Conservation (phyloP, 75 land plant genomes). For the Selaginella tamariscina region DNA sequence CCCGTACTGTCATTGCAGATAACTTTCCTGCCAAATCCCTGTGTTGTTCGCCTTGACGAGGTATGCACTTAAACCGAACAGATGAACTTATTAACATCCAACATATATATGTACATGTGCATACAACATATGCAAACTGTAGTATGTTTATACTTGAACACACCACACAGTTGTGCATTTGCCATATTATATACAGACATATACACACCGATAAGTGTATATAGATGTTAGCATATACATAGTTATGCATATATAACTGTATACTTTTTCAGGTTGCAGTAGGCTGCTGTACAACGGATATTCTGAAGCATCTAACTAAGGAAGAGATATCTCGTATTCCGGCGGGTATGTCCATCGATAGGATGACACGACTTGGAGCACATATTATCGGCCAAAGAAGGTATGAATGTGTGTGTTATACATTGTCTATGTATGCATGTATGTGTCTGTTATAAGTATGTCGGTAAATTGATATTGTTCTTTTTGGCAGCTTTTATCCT, state of each 20-base stretch:
- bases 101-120: too few species aligned
- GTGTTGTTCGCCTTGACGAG: slow-evolving; percentile 47
- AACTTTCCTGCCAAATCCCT: slow-evolving; percentile 51
- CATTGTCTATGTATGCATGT: neutral
- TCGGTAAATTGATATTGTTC: neutral
- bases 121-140: too few species aligned
- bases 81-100: too few species aligned
- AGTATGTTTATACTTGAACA: too few species aligned
- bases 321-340: slow-evolving; percentile 63
- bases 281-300: slow-evolving; percentile 66
- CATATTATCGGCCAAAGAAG: slow-evolving; percentile 71
- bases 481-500: slow-evolving; percentile 72
- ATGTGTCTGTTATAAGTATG: neutral
- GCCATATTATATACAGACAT: too few species aligned
- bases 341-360: slow-evolving; percentile 37
- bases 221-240: too few species aligned
- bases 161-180: too few species aligned
- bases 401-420: slow-evolving; percentile 15
- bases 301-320: slow-evolving; percentile 75
- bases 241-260: too few species aligned
- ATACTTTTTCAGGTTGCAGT: slow-evolving; percentile 43
- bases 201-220: too few species aligned
- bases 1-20: slow-evolving; percentile 32
- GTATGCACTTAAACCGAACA: too few species aligned
- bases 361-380: slow-evolving; percentile 57